phyloP scores from a whole-genome alignment of 306 rosid genomes.

The Benincasa hispida region DNA sequence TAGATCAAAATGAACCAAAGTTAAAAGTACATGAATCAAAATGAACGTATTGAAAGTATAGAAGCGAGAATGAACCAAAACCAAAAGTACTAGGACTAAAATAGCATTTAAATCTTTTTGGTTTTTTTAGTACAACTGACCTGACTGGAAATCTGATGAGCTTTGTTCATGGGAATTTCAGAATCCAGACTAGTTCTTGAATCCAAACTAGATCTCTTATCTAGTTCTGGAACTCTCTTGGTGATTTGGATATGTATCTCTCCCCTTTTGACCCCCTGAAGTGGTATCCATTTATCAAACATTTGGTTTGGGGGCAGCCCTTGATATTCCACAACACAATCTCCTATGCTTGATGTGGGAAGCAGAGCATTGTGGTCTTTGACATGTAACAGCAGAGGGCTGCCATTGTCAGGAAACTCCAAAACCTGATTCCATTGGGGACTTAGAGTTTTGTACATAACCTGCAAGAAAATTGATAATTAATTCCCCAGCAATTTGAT shows the following conservation, averaged over 20 bases:
- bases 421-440: constrained; percentile 91
- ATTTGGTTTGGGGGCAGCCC: constrained; percentile 66
- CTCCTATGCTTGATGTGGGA: constrained; percentile 70
- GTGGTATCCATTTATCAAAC: constrained; percentile 96
- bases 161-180: constrained; percentile 45
- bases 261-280: constrained; percentile 79
- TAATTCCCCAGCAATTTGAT: not conserved
- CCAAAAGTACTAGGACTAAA: too few relatives aligned
- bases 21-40: too few relatives aligned
- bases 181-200: constrained; percentile 49
- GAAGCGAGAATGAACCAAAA: too few relatives aligned
- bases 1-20: too few relatives aligned
- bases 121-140: constrained; percentile 16
- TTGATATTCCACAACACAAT: constrained; percentile 81
- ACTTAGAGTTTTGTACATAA: constrained; percentile 61
- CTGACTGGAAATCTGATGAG: constrained; percentile 65
- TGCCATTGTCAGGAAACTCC: constrained; percentile 79
- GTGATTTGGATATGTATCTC: constrained; percentile 84
- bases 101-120: too few relatives aligned
- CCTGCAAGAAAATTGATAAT: constrained; percentile 26
- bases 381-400: constrained; percentile 58
- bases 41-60: too few relatives aligned
- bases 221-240: constrained; percentile 67
- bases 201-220: constrained; percentile 28
- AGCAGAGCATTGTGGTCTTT: constrained; percentile 79